These are phyloP conservation scores for Stevia rebaudiana DNA, from an alignment of 140 eudicot species.

Conservation along the genomic window DNA sequence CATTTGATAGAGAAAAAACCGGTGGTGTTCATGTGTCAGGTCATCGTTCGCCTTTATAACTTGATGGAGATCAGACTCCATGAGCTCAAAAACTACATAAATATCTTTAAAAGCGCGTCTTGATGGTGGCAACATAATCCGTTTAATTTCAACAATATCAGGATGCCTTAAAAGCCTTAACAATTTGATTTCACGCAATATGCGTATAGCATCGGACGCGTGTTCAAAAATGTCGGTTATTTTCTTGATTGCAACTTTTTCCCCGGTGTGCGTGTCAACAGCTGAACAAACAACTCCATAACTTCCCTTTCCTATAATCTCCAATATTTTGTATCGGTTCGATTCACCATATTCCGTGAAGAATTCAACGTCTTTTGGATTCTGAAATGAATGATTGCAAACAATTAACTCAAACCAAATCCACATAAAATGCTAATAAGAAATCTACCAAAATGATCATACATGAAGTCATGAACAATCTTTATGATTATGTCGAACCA, in stretches of 20 bases:
- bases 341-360: slow-evolving; percentile 87
- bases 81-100: slow-evolving; percentile 92
- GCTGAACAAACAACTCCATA: slow-evolving; percentile 98
- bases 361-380: slow-evolving; percentile 66
- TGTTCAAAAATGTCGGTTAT: slow-evolving; percentile 82
- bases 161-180: slow-evolving; percentile 89
- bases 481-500: neutral
- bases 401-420: neutral
- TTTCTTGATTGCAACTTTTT: slow-evolving; percentile 91
- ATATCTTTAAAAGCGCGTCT: slow-evolving; percentile 80
- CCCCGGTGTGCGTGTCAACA: slow-evolving; percentile 82
- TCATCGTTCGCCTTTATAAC: slow-evolving; percentile 95
- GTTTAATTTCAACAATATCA: slow-evolving; percentile 90
- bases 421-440: neutral
- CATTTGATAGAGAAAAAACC: slow-evolving; percentile 92
- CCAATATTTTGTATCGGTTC: slow-evolving; percentile 81
- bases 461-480: neutral
- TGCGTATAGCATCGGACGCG: slow-evolving; percentile 79
- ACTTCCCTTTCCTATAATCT: slow-evolving; percentile 91
- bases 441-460: neutral
- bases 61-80: slow-evolving; percentile 98
- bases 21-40: slow-evolving; percentile 90
- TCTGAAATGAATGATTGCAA: slow-evolving; percentile 33
- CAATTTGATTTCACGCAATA: slow-evolving; percentile 79
- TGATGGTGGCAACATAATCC: slow-evolving; percentile 93